Evolutionary conservation across 139 green algal genomes (phyloP), one percentile per base, ranked within the genome.

Genomic region (Coccomyxa sp.): DNA sequence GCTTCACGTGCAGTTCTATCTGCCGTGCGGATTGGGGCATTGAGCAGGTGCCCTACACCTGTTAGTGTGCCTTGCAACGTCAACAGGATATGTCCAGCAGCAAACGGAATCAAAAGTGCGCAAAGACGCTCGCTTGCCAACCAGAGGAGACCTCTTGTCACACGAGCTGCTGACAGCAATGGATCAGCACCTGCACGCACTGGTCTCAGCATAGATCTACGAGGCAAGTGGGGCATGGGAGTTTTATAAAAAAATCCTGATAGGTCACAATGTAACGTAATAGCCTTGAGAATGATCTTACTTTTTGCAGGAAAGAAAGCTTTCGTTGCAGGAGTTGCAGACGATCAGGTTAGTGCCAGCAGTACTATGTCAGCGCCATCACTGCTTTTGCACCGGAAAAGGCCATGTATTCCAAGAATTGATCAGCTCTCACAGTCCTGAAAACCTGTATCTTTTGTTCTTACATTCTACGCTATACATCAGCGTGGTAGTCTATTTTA

Each of bases 241-340:
- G n/a, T 10, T 4, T n/a, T 75, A 30, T 58, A 11, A 25, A n/a
- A 79, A 79, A 1, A n/a, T n/a, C 17, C 4, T 79, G 75, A 32
- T 7, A 79, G 21, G 38, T 51, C 38, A 51, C 7, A 51, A 51
- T 51, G 38, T 51, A 51, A 51, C 38, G 38, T 7, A 51, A 51
- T 51, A 51, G 7, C 38, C 38, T 51, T 51, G 77, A n/a, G 4
- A 67, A 60, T 81, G 25, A 67, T 66, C 4, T 63, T 67, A 1
- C 67, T 28, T 60, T 38, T 66, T 82, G 79, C 91, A 98, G 96
- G 96, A 67, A 99, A 99, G 93, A 95, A 96, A 84, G 97, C 95
- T 0, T 99, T 99, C 91, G 96, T 99, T 60, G 97, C 97, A 59
- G 97, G 97, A 60, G 95, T 99, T 60, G 97, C 97, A 60, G 97